Base-by-base conservation (phyloP, 192 early-diverging fungal species). In the Pilaira anomala region DNA sequence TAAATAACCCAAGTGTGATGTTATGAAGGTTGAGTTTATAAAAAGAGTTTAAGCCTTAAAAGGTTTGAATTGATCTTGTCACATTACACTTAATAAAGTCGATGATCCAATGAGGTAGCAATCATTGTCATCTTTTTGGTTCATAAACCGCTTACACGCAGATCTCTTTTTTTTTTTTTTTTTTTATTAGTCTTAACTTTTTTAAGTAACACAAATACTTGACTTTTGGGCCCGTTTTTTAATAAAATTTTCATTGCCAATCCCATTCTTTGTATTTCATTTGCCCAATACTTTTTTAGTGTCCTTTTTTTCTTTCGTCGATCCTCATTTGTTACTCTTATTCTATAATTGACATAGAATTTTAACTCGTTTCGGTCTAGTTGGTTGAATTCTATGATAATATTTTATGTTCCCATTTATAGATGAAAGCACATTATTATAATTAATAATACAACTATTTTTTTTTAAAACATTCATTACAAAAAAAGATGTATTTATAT, bases 71-170 rank as follows among this genome's bases (percentile, higher is more conserved):
- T 55, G 28, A 36, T 55, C 30, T 30, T 18, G 30, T 55, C 28
- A 55, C 53, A 55, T 55, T 55, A 55, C 53, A 55, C 53, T 55
- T 55, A 55, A 55, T 55, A 55, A 55, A 55, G 11, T 30, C 3
- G 53, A 36, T 30, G 53, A 55, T 55, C 53, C 53, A 55, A 55
- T 55, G 30, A 55, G 30, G 53, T 16, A 36, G 25, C 28, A 55
- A 8, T 55, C 53, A 36, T 26, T 30, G 28, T 55, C 28, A 36
- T 33, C n/a, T 33, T 55, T 28, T 55, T 29, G 29, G 28, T 33
- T 28, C 53, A 55, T 55, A 55, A 30, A 55, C 53, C 28, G 52
- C 30, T 26, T 55, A 55, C 53, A 55, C 30, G 53, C 3, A 55
- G 33, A 36, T 36, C 33, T 36, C 33, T 36, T 36, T 36, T 36